These are phyloP conservation scores for Globisporangium spinosum DNA, from an alignment of 352 stramenopile genomes.

Conservation along the genomic window DNA sequence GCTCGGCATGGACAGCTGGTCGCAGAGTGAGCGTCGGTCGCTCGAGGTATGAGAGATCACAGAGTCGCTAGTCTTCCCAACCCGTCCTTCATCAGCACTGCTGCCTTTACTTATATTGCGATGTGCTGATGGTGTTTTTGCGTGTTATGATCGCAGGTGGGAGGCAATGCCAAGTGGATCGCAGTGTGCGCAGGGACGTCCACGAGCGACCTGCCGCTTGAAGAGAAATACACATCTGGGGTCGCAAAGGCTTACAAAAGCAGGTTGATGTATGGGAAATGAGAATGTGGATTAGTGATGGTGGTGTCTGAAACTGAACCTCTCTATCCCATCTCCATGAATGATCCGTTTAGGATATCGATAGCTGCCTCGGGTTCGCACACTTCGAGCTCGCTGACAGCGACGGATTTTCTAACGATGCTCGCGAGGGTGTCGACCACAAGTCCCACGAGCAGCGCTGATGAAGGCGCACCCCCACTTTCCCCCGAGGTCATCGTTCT, in stretches of 20 bases:
- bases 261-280: slow-evolving; percentile 19
- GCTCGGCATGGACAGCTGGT: slow-evolving; percentile 76
- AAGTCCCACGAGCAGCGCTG: slow-evolving; percentile 7
- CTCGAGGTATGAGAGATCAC: slow-evolving; percentile 35
- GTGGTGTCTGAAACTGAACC: background rate
- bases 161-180: slow-evolving; percentile 80
- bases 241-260: slow-evolving; percentile 63
- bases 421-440: slow-evolving; percentile 15
- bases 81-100: background rate
- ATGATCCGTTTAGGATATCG: slow-evolving; percentile 27
- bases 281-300: background rate
- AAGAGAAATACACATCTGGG: slow-evolving; percentile 62
- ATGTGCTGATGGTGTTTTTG: background rate
- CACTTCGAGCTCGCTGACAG: slow-evolving; percentile 32
- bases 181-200: slow-evolving; percentile 58
- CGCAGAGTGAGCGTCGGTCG: slow-evolving; percentile 37
- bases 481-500: background rate
- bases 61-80: background rate
- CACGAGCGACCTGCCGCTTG: slow-evolving; percentile 37
- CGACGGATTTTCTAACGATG: slow-evolving; percentile 45
- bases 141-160: slow-evolving; percentile 16
- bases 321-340: background rate
- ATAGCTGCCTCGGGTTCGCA: slow-evolving; percentile 20
- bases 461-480: slow-evolving; percentile 2
- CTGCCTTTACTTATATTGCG: background rate